Base-by-base conservation (phyloP, 345 rosid genomes). In the Populus nigra region DNA sequence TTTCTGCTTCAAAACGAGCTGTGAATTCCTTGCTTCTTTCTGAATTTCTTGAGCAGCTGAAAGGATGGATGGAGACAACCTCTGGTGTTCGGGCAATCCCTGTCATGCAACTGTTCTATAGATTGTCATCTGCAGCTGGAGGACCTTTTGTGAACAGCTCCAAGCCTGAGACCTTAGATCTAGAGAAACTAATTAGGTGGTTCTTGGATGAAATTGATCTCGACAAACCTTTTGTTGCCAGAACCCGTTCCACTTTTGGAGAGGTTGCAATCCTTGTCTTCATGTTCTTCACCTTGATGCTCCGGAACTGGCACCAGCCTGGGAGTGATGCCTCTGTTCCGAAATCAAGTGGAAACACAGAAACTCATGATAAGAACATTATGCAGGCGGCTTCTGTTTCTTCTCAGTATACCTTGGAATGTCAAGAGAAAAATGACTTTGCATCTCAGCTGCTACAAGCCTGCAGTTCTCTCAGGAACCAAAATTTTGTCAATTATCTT, bases 221-320 rank as follows among this genome's bases (percentile, higher is more conserved):
- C 68, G 83, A 77, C 74, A 91, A 87, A 78, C 93, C 97, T 66
- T 93, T 96, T 83, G 82, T 80, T 67, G 90, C 92, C 47, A 86
- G 80, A 82, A 76, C 80, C 65, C 94, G 92, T 49, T 87, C 98
- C 77, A 86, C 91, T 76, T 92, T 92, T 76, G 99, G 98, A 69
- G 98, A 92, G 86, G 91, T 93, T 78, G 89, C 91, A 18, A 94
- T 96, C 71, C 91, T 96, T 83, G 91, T 96, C 76, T 96, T 96
- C 84, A 93, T 93, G 99, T 96, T 96, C 84, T 92, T 93, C 88
- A 96, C 99, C 73, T 85, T 96, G 91, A 96, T 96, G 98, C 98
- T 96, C 68, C 94, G 98, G 74, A 96, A 94, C 80, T 96, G 99
- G 99, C 97, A 96, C 76, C 99, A 93, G 80, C 99, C 99, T 77